Evolutionary conservation across 1,139 yeast genomes (phyloP).

Genomic region (Geotrichum candidum): DNA sequence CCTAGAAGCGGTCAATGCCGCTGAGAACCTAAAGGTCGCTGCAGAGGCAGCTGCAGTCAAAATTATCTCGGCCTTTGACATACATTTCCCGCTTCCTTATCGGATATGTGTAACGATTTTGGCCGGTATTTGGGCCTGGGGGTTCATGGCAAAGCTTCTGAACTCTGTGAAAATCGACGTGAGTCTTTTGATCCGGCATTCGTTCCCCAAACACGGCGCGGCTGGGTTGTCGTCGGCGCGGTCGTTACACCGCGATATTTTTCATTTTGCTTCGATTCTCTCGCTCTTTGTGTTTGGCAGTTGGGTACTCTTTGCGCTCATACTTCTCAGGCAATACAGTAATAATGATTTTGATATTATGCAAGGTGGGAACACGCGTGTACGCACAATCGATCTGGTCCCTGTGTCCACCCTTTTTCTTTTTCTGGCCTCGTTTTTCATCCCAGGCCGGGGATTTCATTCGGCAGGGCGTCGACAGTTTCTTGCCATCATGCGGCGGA

Average conservation of each 20-base stretch:
- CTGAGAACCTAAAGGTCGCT: not conserved
- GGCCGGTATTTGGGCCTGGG: slow-evolving; percentile 49
- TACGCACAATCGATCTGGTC: slow-evolving; percentile 25
- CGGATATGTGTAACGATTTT: slow-evolving; percentile 42
- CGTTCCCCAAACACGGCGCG: slow-evolving; percentile 8
- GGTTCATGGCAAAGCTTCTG: slow-evolving; percentile 38
- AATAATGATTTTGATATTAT: not conserved
- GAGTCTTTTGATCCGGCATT: slow-evolving; percentile 36
- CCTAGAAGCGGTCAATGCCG: not conserved
- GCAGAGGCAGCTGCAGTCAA: not conserved
- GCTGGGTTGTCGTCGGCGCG: slow-evolving; percentile 5
- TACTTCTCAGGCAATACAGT: not conserved
- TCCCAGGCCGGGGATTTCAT: slow-evolving; percentile 27
- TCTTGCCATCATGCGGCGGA: slow-evolving; percentile 44
- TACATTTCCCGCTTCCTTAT: slow-evolving; percentile 45
- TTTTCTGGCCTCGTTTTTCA: slow-evolving; percentile 28
- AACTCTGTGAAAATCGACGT: slow-evolving; percentile 39
- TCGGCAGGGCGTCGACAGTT: slow-evolving; percentile 29
- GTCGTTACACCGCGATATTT: slow-evolving; percentile 25
- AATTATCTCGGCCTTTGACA: slow-evolving; percentile 31
- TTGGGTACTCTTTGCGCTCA: slow-evolving; percentile 12
- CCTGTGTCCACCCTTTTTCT: slow-evolving; percentile 36
- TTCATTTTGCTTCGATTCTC: slow-evolving; percentile 26
- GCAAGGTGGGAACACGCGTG: not conserved
- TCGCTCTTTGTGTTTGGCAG: slow-evolving; percentile 15